These are phyloP conservation scores for Arabidopsis hybrid DNA, from an alignment of 441 rosid species.

Conservation along the genomic window DNA sequence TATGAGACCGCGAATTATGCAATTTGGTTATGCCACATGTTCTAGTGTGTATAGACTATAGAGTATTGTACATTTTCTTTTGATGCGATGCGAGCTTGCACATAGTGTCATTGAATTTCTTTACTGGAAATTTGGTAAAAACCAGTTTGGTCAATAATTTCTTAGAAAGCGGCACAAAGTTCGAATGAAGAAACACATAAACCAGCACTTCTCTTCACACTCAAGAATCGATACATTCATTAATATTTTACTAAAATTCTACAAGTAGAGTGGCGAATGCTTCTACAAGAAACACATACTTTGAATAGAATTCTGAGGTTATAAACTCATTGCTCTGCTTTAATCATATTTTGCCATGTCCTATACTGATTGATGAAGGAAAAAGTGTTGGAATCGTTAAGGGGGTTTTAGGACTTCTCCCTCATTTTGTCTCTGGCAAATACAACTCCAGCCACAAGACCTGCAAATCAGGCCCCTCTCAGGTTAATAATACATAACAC, in stretches of 20 bases:
- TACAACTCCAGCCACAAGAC: slow-evolving; percentile 88
- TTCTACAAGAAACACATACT: slow-evolving; percentile 10
- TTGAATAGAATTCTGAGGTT: slow-evolving; percentile 20
- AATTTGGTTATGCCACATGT: too few relatives aligned
- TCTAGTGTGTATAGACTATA: too few relatives aligned
- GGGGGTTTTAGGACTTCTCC: slow-evolving; percentile 55
- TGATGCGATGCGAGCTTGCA: too few relatives aligned
- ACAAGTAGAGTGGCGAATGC: slow-evolving; percentile 4
- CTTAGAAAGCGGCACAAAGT: not conserved
- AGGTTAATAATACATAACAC: slow-evolving; percentile 10
- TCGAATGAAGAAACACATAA: slow-evolving; percentile 3
- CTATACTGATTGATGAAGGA: slow-evolving; percentile 14
- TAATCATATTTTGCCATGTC: slow-evolving; percentile 5
- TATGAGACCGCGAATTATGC: too few relatives aligned
- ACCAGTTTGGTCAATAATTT: not conserved
- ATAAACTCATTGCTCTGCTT: slow-evolving; percentile 17
- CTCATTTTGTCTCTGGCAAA: slow-evolving; percentile 93
- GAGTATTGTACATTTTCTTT: too few relatives aligned
- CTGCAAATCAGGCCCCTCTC: slow-evolving; percentile 48
- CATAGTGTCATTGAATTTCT: too few relatives aligned
- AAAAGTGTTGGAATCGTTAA: slow-evolving; percentile 18
- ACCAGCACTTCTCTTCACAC: not conserved
- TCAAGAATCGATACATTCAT: slow-evolving; percentile 21
- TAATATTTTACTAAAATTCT: slow-evolving; percentile 6
- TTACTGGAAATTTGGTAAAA: not conserved